Evolutionary conservation across 495 filamentous ascomycete genomes (phyloP), one percentile per base, ranked within the genome.

Genomic region (Daldinia bambusicola): DNA sequence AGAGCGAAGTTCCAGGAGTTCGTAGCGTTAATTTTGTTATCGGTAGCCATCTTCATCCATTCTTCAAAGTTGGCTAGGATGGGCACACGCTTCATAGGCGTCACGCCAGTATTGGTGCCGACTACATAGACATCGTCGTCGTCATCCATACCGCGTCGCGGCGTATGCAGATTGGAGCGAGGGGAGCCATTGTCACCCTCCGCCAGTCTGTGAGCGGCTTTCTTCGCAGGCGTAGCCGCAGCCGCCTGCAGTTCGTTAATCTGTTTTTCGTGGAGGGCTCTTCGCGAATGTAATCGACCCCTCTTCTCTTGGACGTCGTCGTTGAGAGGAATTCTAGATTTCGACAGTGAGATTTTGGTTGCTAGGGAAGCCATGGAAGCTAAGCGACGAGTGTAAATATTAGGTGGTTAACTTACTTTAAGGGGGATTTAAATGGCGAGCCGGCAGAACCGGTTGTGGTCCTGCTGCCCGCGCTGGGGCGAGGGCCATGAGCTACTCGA

Each of bases 21-120:
- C 26, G 92, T 89, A 45, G 95, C 96, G 77, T 98, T 99, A 82
- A 99, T 99, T 85, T 99, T 99, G 84, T 99, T 99, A 83, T 99
- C 95, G 22, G 95, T 98, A 9, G 96, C 96, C 93, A 98, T 94
- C 87, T 98, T 99, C 96, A 99, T 98, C 95, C 95, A 98, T 76
- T 99, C 96, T 79, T 99, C 95, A 75, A 98, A 99, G 80, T 98
- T 98, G 58, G 96, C 96, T 58, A 98, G 78, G 62, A 99, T 91
- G 0, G 95, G 96, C 36, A 97, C 92, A 45, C 95, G 91, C 84
- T 97, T 97, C 91, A 97, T 93, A 14, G 95, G 95, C 34, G 95
- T 98, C 55, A 97, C 91, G 14, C 89, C 92, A 50, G 82, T 86
- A 36, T 88, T 87, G 56, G 84, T 87, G 34, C 92, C 88, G 30